A percentile compares a stretch with the other conserved stretches of the same genome.
Conservation (phyloP, 495 filamentous ascomycete genomes). For the Penicillium psychrofluorescens region DNA sequence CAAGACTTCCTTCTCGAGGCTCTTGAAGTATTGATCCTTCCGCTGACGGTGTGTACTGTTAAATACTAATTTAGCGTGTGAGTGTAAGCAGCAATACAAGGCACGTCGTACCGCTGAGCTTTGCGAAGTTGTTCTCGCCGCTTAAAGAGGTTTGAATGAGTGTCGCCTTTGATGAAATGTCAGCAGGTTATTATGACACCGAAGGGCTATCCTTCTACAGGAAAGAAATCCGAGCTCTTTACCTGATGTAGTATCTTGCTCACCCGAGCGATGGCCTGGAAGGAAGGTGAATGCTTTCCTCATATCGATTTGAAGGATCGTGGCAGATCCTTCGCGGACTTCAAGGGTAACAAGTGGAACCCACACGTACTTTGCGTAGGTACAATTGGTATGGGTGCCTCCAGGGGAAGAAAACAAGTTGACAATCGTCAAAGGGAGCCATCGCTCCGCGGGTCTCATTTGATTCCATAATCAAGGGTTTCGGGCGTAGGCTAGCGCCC, state of each 20-base stretch:
- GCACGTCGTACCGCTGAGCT: slow-evolving; percentile 12
- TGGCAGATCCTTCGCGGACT: too few species aligned
- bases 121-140: slow-evolving; percentile 17
- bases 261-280: neutral
- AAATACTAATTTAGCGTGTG: neutral
- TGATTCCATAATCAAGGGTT: too few species aligned
- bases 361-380: too few species aligned
- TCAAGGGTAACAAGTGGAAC: too few species aligned
- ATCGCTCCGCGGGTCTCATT: too few species aligned
- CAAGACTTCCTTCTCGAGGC: slow-evolving; percentile 26
- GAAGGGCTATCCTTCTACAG: neutral
- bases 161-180: neutral
- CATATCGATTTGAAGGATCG: neutral
- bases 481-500: too few species aligned
- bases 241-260: neutral
- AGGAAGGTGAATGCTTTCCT: slow-evolving; percentile 7
- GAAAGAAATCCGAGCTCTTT: neutral
- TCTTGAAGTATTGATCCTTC: slow-evolving; percentile 32
- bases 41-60: slow-evolving; percentile 27
- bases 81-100: too few species aligned
- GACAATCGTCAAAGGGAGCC: too few species aligned
- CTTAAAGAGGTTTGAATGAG: neutral
- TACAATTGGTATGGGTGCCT: too few species aligned
- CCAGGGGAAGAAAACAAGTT: too few species aligned
- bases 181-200: neutral